These are phyloP conservation scores for Mychonastes homosphaera DNA, from an alignment of 139 green algal genomes.

Conservation along the genomic window DNA sequence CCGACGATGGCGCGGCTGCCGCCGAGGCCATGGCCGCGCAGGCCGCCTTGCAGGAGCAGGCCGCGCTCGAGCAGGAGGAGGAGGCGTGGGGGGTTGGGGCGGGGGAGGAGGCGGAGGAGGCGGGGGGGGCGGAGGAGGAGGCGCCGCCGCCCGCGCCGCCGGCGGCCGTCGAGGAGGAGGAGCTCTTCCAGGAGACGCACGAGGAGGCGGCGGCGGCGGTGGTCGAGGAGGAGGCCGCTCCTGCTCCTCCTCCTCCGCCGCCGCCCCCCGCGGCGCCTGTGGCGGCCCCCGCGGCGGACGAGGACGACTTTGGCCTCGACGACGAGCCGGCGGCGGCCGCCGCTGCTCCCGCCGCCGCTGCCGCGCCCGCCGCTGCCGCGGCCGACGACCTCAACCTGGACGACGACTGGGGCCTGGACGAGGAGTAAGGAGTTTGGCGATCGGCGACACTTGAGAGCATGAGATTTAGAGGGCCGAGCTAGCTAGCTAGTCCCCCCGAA, in stretches of 20 bases:
- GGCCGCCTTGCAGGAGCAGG: constrained; percentile 12
- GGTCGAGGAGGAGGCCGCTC: constrained; percentile 7
- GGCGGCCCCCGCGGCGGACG: too few species aligned
- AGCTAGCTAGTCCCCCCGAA: too few species aligned
- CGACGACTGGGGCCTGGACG: constrained; percentile 59
- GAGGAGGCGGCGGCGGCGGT: constrained; percentile 4
- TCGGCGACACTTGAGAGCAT: too few species aligned
- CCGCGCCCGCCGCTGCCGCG: constrained; percentile 8
- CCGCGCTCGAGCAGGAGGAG: constrained; percentile 14
- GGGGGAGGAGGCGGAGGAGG: constrained; percentile 37
- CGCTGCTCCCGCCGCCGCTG: constrained; percentile 1
- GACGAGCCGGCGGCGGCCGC: neutral
- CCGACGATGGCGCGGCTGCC: neutral
- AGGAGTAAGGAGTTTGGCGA: too few species aligned
- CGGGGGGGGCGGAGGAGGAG: constrained; percentile 8
- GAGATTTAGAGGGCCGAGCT: too few species aligned
- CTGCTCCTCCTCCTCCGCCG: too few species aligned
- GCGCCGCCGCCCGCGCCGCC: constrained; percentile 1
- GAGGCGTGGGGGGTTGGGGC: constrained; percentile 23
- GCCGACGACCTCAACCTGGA: constrained; percentile 25
- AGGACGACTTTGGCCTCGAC: constrained; percentile 14
- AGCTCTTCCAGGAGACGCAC: constrained; percentile 1
- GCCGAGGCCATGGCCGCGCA: neutral
- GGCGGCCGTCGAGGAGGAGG: constrained; percentile 10
- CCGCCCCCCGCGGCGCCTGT: too few species aligned